Conservation (phyloP, 139 green algal genomes). For the Chlorella ohadii region DNA sequence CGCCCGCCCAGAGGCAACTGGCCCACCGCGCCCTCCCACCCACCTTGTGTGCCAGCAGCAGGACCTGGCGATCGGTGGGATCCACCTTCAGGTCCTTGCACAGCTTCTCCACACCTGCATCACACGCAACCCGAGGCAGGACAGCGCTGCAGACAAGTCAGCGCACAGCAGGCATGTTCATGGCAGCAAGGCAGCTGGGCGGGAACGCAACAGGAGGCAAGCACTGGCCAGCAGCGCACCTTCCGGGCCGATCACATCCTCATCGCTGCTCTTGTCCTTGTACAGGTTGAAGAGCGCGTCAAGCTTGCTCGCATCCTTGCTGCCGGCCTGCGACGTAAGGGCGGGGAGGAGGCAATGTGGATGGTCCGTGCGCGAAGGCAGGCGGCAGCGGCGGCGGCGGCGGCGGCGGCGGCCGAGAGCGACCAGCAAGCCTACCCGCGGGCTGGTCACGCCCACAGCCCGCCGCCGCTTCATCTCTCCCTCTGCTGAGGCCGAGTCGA, state of each 20-base stretch:
- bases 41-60: slow-evolving; percentile 67
- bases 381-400: neutral
- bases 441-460: neutral
- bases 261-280: slow-evolving; percentile 2
- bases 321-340: slow-evolving; percentile 1
- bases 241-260: slow-evolving; percentile 55
- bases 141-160: too few species aligned
- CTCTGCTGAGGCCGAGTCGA: neutral
- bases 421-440: neutral
- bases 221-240: slow-evolving; percentile 17
- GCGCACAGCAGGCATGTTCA: too few species aligned
- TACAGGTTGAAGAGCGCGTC: slow-evolving; percentile 46
- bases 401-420: neutral
- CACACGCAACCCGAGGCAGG: too few species aligned
- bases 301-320: slow-evolving; percentile 35
- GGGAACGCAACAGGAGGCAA: neutral
- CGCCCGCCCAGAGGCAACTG: too few species aligned
- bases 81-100: slow-evolving; percentile 65
- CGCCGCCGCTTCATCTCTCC: slow-evolving; percentile 2
- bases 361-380: neutral
- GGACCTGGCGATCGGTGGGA: slow-evolving; percentile 58
- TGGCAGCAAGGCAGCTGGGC: neutral
- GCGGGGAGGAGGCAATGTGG: neutral
- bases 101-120: slow-evolving; percentile 66
- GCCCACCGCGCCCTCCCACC: too few species aligned